Evolutionary conservation across 2,329 filamentous ascomycete genomes (phyloP).

Genomic region (Hymenoscyphus fructigenus): DNA sequence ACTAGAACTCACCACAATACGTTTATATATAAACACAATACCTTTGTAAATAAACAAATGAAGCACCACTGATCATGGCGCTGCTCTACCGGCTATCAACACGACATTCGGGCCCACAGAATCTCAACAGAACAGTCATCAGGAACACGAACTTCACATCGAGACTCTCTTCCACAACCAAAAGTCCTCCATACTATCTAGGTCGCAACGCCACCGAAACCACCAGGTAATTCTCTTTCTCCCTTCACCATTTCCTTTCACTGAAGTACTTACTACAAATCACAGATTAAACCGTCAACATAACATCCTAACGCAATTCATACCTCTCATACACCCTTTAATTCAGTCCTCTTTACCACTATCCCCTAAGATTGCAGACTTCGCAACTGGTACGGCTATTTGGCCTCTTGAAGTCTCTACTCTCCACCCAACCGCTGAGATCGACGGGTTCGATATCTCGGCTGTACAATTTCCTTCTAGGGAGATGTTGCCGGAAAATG

Average conservation of each 20-base stretch:
- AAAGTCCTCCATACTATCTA: neutral
- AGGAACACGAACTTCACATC: neutral
- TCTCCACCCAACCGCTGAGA: neutral
- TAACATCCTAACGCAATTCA: neutral
- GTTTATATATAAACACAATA: too few species aligned
- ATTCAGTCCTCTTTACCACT: neutral
- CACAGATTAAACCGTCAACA: slow-evolving; percentile 4
- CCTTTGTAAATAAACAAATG: too few species aligned
- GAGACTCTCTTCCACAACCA: neutral
- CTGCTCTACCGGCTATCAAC: neutral
- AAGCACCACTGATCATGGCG: neutral
- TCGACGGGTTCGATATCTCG: neutral
- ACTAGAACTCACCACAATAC: too few species aligned
- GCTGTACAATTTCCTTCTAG: neutral
- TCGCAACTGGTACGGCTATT: slow-evolving; percentile 4
- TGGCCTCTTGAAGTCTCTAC: neutral
- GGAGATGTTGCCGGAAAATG: neutral
- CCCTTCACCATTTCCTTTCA: neutral
- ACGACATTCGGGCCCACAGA: neutral
- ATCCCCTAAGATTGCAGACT: neutral
- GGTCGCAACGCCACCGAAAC: neutral
- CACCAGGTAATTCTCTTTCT: neutral
- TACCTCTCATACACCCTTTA: neutral
- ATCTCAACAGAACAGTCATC: neutral
- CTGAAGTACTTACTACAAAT: neutral